Evolutionary conservation across 129 eudicot species (phyloP).

Genomic region (Saussurea involucrata): DNA sequence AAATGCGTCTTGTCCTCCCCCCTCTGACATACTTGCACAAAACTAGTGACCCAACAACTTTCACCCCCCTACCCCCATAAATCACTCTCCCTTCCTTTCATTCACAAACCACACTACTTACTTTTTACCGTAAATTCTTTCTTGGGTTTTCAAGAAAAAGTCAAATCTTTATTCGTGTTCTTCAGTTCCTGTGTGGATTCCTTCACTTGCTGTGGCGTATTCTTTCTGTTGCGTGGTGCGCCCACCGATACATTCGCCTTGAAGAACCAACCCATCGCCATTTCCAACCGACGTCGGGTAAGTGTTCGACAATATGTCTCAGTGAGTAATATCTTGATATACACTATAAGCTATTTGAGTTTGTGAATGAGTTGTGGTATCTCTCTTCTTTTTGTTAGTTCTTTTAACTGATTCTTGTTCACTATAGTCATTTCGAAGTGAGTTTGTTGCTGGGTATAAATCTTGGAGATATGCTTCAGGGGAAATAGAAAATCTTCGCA

Average conservation of each 20-base stretch:
- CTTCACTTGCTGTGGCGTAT: slow-evolving; percentile 1
- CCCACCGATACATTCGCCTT: slow-evolving; percentile 16
- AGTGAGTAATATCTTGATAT: not conserved
- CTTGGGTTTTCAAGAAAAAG: slow-evolving; percentile 13
- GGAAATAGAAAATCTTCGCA: not conserved
- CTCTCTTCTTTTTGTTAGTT: not conserved
- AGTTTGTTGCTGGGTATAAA: slow-evolving; percentile 11
- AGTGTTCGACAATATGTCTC: slow-evolving; percentile 17
- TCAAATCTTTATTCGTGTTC: slow-evolving; percentile 13
- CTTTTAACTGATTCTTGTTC: slow-evolving; percentile 9
- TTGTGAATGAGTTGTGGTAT: not conserved
- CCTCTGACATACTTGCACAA: slow-evolving; percentile 8
- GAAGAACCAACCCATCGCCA: not conserved
- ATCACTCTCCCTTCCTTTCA: slow-evolving; percentile 19
- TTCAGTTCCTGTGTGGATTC: not conserved
- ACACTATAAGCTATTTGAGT: not conserved
- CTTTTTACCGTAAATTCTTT: slow-evolving; percentile 18
- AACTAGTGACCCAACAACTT: slow-evolving; percentile 21
- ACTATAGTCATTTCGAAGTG: not conserved
- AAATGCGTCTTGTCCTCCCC: not conserved
- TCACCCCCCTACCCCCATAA: slow-evolving; percentile 28
- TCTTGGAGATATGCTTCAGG: not conserved
- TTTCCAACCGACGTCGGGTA: slow-evolving; percentile 8
- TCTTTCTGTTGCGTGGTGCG: not conserved
- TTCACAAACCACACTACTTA: slow-evolving; percentile 18